Evolutionary conservation across 768 basidiomycete genomes (phyloP).

Genomic region (Cystofilobasidium ferigula): DNA sequence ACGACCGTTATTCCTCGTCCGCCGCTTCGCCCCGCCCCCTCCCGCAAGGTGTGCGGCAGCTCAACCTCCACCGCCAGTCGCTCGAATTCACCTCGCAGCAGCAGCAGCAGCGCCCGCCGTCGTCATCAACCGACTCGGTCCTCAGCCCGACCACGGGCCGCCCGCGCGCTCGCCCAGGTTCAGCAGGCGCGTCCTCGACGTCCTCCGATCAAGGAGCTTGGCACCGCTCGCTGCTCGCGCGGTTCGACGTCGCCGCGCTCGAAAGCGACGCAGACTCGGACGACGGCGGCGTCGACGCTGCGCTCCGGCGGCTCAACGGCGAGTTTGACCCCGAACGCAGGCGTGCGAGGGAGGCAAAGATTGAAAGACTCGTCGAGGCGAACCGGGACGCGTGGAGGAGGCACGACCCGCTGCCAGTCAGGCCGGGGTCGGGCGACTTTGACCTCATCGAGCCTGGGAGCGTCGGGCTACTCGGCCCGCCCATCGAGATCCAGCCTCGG

Average conservation of each 20-base stretch:
- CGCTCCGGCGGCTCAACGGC: slow-evolving; percentile 68
- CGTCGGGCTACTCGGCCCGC: background rate
- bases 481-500: background rate
- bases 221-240: slow-evolving; percentile 42
- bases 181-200: background rate
- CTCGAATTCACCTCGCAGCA: no score
- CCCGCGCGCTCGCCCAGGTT: background rate
- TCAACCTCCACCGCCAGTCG: slow-evolving; percentile 16
- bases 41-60: background rate
- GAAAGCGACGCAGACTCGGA: slow-evolving; percentile 55
- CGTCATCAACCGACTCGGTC: slow-evolving; percentile 10
- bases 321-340: slow-evolving; percentile 65
- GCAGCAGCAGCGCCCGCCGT: no score
- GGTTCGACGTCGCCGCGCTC: slow-evolving; percentile 38
- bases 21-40: background rate
- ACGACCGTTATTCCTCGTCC: background rate
- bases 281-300: slow-evolving; percentile 54
- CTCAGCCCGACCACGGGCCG: background rate
- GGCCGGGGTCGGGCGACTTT: background rate
- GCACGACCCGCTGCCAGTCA: background rate
- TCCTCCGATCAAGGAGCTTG: background rate
- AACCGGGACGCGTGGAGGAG: background rate
- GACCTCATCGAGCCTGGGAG: background rate
- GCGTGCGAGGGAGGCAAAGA: slow-evolving; percentile 54
- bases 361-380: slow-evolving; percentile 43